Base-by-base conservation (phyloP, 2,329 filamentous ascomycete species). In the Thielaviopsis ethacetica region DNA sequence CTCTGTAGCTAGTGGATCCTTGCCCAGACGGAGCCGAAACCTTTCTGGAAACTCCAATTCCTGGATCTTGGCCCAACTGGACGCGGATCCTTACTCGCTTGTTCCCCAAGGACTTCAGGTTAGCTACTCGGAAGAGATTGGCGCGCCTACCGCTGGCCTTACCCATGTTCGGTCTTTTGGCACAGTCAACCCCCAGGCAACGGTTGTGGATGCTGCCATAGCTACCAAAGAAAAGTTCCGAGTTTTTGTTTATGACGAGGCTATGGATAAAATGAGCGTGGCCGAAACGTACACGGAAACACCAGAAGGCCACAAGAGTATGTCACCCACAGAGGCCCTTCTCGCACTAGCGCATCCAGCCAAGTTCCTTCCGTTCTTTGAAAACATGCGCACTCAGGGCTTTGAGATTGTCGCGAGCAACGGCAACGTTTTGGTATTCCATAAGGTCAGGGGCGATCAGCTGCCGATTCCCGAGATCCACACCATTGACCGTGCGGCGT, bases 351-450 rank as follows among this genome's bases (percentile, higher is more conserved):
- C 80, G 0, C 78, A 84, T 62, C 82, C 84, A 0, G 74, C 77
- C 55, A 80, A 81, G 63, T 88, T 87, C 68, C 74, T 86, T 13
- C 76, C 82, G 3, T 75, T 86, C 63, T 82, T 88, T 60, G 71
- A 73, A 3, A 68, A 74, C 1, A 73, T 86, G 1, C 75, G 82
- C 61, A 71, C 73, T 0, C 73, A 84, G 59, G 84, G 84, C 0
- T 88, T 82, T 62, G 83, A 86, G 64, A 81, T 86, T 47, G 76
- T 83, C 1, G 81, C 83, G 1, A 83, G 82, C 1, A 74, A 74
- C 54, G 77, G 77, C 5, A 77, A 87, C 62, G 73, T 86, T 4
- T 73, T 88, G 26, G 76, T 88, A 3, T 85, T 87, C 65, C 81
- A 81, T 62, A 83, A 85, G 68, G 75, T 80, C 3, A 72, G 74